These are phyloP conservation scores for Nevesoporus exiguus DNA, from an alignment of 768 basidiomycete species.

Conservation along the genomic window DNA sequence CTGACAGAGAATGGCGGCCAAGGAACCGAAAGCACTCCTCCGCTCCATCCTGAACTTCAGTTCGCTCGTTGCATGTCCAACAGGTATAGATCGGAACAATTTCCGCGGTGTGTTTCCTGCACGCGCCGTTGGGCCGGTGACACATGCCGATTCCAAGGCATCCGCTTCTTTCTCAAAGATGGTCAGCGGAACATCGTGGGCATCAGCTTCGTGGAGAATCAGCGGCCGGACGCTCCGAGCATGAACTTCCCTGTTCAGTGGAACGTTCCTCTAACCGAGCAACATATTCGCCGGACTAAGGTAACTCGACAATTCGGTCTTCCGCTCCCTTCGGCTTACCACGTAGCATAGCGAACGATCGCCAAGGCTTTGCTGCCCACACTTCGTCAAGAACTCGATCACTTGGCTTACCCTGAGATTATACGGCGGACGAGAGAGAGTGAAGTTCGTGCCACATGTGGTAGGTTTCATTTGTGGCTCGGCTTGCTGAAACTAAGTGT, in stretches of 20 bases:
- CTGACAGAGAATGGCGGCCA: conserved; percentile 28
- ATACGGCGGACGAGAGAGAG: conserved; percentile 74
- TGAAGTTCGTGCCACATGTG: conserved; percentile 82
- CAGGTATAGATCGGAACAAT: conserved; percentile 65
- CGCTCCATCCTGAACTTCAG: conserved; percentile 64
- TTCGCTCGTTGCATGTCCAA: conserved; percentile 84
- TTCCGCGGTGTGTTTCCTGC: conserved; percentile 80
- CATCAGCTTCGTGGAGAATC: conserved; percentile 66
- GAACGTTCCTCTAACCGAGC: conserved; percentile 54
- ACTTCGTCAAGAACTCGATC: conserved; percentile 59
- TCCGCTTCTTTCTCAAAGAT: conserved; percentile 73
- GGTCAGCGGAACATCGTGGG: conserved; percentile 54
- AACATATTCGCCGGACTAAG: conserved; percentile 59
- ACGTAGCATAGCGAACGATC: conserved; percentile 51
- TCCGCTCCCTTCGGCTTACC: conserved; percentile 8
- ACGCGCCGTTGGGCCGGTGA: conserved; percentile 86
- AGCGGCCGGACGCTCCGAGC: conserved; percentile 51
- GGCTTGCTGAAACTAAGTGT: conserved; percentile 3
- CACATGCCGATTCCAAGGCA: conserved; percentile 84
- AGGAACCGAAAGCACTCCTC: conserved; percentile 28
- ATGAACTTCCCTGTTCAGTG: conserved; percentile 64
- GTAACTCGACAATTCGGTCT: conserved; percentile 33
- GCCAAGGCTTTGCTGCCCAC: conserved; percentile 66
- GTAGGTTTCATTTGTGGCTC: conserved; percentile 40
- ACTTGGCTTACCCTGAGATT: conserved; percentile 53